Percentiles rank a stretch among this genome's conserved stretches.
Conservation (phyloP, 441 rosid species). For the Eruca vesicaria region DNA sequence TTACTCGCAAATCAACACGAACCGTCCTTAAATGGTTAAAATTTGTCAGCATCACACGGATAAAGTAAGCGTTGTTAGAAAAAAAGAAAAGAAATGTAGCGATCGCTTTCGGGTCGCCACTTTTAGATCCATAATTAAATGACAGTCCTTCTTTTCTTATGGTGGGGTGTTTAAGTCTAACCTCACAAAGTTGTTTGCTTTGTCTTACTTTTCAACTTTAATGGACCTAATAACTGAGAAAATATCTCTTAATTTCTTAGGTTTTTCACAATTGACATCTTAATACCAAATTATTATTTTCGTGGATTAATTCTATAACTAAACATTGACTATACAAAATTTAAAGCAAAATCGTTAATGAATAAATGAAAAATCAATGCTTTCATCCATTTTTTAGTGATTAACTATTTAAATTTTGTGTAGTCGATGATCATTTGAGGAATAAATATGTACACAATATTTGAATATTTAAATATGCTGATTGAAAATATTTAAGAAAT, state of each 20-base stretch:
- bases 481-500: too few relatives aligned
- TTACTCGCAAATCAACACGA: not conserved
- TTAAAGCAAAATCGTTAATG: too few relatives aligned
- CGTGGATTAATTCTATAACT: not conserved
- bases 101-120: slow-evolving; percentile 31
- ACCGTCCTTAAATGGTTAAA: slow-evolving; percentile 13
- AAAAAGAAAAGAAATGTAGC: not conserved
- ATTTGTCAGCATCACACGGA: slow-evolving; percentile 6
- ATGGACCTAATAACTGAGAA: not conserved
- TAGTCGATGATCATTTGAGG: too few relatives aligned
- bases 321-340: too few relatives aligned
- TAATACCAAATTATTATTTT: too few relatives aligned
- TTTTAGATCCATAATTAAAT: slow-evolving; percentile 14
- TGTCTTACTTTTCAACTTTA: slow-evolving; percentile 1
- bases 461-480: too few relatives aligned
- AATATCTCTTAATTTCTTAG: not conserved
- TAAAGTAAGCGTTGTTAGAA: not conserved
- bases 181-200: not conserved
- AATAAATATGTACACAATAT: too few relatives aligned
- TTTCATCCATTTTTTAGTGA: too few relatives aligned
- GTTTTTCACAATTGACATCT: not conserved
- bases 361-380: too few relatives aligned
- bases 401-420: too few relatives aligned
- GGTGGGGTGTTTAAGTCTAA: slow-evolving; percentile 18
- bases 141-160: not conserved